A percentile compares a stretch with the other conserved stretches of the same genome.
Evolutionary conservation across 1,284 basidiomycete genomes (phyloP).

Genomic region (Polyporus tsugae): DNA sequence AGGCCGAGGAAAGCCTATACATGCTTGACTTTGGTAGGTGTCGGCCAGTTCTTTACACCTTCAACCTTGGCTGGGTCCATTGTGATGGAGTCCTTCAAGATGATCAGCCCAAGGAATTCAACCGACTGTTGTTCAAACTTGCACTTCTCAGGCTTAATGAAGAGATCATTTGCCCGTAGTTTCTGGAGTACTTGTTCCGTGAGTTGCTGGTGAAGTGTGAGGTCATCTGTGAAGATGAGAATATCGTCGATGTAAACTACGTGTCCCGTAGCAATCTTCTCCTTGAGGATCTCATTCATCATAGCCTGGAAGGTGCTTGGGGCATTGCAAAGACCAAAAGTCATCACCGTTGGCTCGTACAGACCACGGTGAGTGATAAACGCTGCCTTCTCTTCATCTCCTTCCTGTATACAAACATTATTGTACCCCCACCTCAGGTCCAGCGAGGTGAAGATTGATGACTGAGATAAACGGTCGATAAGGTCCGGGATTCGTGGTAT

Average conservation of each 20-base stretch:
- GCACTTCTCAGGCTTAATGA: conserved; percentile 47
- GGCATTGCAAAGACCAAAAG: conserved; percentile 43
- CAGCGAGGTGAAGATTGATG: conserved; percentile 15
- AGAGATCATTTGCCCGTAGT: conserved; percentile 41
- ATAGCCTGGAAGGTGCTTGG: conserved; percentile 39
- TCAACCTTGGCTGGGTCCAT: conserved; percentile 22
- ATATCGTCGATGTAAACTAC: conserved; percentile 21
- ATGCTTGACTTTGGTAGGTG: conserved; percentile 28
- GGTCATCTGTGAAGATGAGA: conserved; percentile 14
- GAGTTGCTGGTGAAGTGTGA: conserved; percentile 25
- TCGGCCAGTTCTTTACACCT: conserved; percentile 16
- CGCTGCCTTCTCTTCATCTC: conserved; percentile 31
- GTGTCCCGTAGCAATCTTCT: conserved; percentile 12
- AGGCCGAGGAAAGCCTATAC: conserved; percentile 25
- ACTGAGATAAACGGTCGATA: conserved; percentile 8
- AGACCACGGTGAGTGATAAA: conserved; percentile 26
- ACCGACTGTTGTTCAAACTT: conserved; percentile 39
- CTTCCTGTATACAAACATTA: conserved; percentile 17
- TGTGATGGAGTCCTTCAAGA: neutral
- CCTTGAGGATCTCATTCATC: conserved; percentile 16
- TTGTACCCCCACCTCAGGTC: conserved; percentile 22
- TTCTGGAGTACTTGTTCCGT: conserved; percentile 40
- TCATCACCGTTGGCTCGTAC: conserved; percentile 43
- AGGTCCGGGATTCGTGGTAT: conserved; percentile 14
- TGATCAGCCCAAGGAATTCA: conserved; percentile 27